phyloP scores from a whole-genome alignment of 805 yeast genomes.

The Saccharomycopsis microspora region DNA sequence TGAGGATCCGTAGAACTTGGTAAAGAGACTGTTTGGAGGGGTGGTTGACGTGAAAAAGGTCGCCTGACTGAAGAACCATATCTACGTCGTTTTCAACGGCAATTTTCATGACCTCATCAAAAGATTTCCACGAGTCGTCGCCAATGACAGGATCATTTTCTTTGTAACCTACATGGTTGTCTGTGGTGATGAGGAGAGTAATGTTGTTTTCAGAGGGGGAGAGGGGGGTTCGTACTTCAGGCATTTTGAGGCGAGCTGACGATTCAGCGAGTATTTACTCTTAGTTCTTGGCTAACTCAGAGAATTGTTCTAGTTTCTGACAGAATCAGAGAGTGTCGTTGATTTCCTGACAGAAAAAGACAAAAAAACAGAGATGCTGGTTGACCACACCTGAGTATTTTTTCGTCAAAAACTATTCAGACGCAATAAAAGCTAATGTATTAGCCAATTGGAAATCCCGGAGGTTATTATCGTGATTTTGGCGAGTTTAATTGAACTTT shows the following conservation, averaged over 20 bases:
- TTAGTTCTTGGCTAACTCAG: too few relatives aligned
- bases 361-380: too few relatives aligned
- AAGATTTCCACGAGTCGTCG: conserved; percentile 80
- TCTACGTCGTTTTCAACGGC: conserved; percentile 71
- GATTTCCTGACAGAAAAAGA: too few relatives aligned
- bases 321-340: too few relatives aligned
- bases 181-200: conserved; percentile 76
- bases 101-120: conserved; percentile 67
- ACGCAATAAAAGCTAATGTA: too few relatives aligned
- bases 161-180: conserved; percentile 90
- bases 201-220: conserved; percentile 46
- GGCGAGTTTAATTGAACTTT: too few relatives aligned
- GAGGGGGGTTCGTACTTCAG: conserved; percentile 1
- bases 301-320: too few relatives aligned
- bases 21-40: conserved; percentile 81
- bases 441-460: too few relatives aligned
- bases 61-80: conserved; percentile 87
- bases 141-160: conserved; percentile 88
- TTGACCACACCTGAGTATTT: too few relatives aligned
- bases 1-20: conserved; percentile 63
- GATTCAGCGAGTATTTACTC: not conserved
- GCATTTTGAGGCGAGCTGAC: conserved; percentile 1
- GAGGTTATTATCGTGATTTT: too few relatives aligned
- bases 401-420: too few relatives aligned
- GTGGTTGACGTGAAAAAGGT: conserved; percentile 79